Percentiles rank a stretch among this genome's conserved stretches.
Evolutionary conservation across 2,329 filamentous ascomycete genomes (phyloP).

Genomic region (Metarhizium robertsii): DNA sequence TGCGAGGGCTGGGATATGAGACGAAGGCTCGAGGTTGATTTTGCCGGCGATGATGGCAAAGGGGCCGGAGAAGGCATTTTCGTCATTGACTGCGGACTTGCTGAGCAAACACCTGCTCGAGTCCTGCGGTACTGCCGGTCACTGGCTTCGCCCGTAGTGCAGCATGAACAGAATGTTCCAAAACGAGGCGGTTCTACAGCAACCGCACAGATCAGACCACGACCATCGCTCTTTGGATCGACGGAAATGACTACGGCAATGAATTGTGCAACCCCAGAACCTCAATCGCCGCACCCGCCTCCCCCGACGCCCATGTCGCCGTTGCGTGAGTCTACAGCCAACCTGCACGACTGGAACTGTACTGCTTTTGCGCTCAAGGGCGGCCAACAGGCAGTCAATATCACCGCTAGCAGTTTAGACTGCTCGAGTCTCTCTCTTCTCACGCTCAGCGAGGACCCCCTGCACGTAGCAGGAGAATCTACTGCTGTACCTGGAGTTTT

Average conservation of each 20-base stretch:
- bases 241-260: conserved; percentile 2
- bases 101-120: conserved; percentile 39
- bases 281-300: conserved; percentile 13
- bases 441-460: conserved; percentile 69
- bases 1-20: conserved; percentile 92
- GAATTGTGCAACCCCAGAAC: conserved; percentile 8
- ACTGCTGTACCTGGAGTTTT: conserved; percentile 29
- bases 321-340: not conserved
- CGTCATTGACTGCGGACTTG: conserved; percentile 63
- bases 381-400: conserved; percentile 44
- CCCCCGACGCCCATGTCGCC: conserved; percentile 15
- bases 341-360: conserved; percentile 22
- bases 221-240: conserved; percentile 22
- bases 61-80: conserved; percentile 69
- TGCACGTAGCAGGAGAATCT: conserved; percentile 37
- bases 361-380: conserved; percentile 40
- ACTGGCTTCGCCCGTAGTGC: conserved; percentile 10
- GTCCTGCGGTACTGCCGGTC: conserved; percentile 36
- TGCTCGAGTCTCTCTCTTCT: conserved; percentile 62
- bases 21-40: conserved; percentile 77
- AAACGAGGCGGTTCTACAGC: not conserved
- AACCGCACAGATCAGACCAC: conserved; percentile 3
- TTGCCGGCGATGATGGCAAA: conserved; percentile 69
- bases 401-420: conserved; percentile 67
- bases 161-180: conserved; percentile 4